These are phyloP conservation scores for Micromonas commoda DNA, from an alignment of 139 green algal species.

Conservation along the genomic window DNA sequence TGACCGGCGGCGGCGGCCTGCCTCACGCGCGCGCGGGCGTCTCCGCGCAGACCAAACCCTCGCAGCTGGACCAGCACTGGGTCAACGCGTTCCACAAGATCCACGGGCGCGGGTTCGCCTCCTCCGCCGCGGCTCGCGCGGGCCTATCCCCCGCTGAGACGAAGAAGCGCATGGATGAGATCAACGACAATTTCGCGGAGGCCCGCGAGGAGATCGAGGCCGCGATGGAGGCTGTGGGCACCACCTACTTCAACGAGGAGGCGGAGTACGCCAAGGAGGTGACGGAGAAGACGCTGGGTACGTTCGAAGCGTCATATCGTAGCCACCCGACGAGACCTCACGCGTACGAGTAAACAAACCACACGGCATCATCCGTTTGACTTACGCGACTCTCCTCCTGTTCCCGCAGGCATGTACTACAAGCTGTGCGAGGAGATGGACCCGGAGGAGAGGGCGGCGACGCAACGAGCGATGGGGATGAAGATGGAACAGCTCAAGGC, in stretches of 20 bases:
- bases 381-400: no score
- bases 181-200: conserved; percentile 39
- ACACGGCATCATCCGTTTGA: no score
- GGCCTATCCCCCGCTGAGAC: background rate
- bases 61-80: no score
- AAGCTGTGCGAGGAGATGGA: background rate
- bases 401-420: no score
- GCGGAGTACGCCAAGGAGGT: conserved; percentile 24
- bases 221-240: conserved; percentile 37
- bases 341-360: no score
- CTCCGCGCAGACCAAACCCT: no score
- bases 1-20: no score
- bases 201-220: conserved; percentile 42
- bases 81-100: no score
- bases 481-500: conserved; percentile 47
- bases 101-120: background rate
- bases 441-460: background rate
- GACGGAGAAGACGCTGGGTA: background rate
- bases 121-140: no score
- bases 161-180: conserved; percentile 22
- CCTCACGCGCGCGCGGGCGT: no score
- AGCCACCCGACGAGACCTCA: no score
- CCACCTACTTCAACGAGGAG: conserved; percentile 46
- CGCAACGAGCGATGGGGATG: conserved; percentile 40
- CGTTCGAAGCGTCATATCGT: no score